Conservation (phyloP, 2,329 filamentous ascomycete genomes). For the Pochonia chlamydosporia region DNA sequence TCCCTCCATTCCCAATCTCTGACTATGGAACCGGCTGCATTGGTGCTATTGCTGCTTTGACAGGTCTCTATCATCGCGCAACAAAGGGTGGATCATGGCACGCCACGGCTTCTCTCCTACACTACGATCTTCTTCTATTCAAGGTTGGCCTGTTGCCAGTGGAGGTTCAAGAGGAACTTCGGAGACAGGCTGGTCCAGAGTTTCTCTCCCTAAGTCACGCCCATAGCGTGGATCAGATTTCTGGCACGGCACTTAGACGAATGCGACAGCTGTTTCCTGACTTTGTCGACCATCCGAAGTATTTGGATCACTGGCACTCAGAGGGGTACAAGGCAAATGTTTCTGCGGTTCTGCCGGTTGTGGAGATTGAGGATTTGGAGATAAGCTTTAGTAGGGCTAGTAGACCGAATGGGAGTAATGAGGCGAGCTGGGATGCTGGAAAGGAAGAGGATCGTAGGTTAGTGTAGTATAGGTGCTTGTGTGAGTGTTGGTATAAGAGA, state of each 20-base stretch:
- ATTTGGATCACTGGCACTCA: slow-evolving; percentile 45
- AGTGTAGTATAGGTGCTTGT: background rate
- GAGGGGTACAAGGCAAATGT: slow-evolving; percentile 34
- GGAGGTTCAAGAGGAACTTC: slow-evolving; percentile 45
- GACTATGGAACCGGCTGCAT: slow-evolving; percentile 69
- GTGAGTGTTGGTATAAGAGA: background rate
- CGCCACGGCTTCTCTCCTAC: slow-evolving; percentile 57
- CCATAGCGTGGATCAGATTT: slow-evolving; percentile 61
- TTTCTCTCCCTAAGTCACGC: slow-evolving; percentile 54
- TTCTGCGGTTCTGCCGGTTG: slow-evolving; percentile 36
- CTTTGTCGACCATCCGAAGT: slow-evolving; percentile 42
- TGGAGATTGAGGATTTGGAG: slow-evolving; percentile 36
- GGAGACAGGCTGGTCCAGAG: slow-evolving; percentile 39
- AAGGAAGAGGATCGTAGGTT: slow-evolving; percentile 30
- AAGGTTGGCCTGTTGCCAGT: slow-evolving; percentile 51
- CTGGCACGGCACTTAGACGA: slow-evolving; percentile 49
- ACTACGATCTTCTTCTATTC: slow-evolving; percentile 64
- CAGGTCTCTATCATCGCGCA: slow-evolving; percentile 57
- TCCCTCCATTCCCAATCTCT: slow-evolving; percentile 59
- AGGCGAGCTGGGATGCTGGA: slow-evolving; percentile 50
- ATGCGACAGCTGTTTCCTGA: slow-evolving; percentile 48
- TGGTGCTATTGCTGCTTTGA: slow-evolving; percentile 61
- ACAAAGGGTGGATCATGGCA: slow-evolving; percentile 60
- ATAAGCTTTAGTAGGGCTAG: slow-evolving; percentile 38
- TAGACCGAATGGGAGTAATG: slow-evolving; percentile 49